A percentile compares a stretch with the other conserved stretches of the same genome.
Evolutionary conservation across 2,329 filamentous ascomycete species (phyloP).

Genomic region (Colletotrichum tanaceti): DNA sequence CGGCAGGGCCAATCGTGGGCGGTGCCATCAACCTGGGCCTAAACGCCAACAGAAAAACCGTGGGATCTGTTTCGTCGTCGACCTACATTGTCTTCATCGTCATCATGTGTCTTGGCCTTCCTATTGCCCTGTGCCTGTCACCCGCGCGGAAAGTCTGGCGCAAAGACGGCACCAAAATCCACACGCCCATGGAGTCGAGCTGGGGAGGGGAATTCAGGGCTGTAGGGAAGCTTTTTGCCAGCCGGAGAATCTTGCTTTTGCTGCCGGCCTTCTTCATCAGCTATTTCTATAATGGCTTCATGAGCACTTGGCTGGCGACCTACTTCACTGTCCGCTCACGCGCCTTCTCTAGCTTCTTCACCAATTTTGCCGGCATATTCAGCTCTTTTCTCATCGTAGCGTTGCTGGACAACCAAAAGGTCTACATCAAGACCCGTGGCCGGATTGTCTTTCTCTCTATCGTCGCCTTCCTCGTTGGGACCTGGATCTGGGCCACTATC

Average conservation of each 20-base stretch:
- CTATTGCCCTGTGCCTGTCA: slow-evolving; percentile 70
- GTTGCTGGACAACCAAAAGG: slow-evolving; percentile 21
- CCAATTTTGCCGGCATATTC: slow-evolving; percentile 30
- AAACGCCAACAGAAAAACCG: slow-evolving; percentile 64
- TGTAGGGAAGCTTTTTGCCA: slow-evolving; percentile 12
- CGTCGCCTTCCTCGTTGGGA: slow-evolving; percentile 9
- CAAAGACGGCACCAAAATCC: slow-evolving; percentile 69
- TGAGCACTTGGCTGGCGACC: slow-evolving; percentile 30
- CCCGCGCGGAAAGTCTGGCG: slow-evolving; percentile 69
- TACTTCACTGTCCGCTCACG: slow-evolving; percentile 28
- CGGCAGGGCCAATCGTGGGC: slow-evolving; percentile 59
- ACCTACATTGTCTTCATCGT: slow-evolving; percentile 76
- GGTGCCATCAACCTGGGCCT: slow-evolving; percentile 75
- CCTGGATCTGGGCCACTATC: slow-evolving; percentile 24
- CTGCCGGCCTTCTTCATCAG: slow-evolving; percentile 28
- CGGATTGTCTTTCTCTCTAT: slow-evolving; percentile 24
- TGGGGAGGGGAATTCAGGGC: slow-evolving; percentile 23
- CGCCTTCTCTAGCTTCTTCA: slow-evolving; percentile 25
- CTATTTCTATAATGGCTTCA: slow-evolving; percentile 28
- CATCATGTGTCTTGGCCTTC: slow-evolving; percentile 69
- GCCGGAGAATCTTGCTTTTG: slow-evolving; percentile 21
- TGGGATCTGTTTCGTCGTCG: slow-evolving; percentile 72
- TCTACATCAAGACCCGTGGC: slow-evolving; percentile 25
- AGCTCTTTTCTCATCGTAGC: slow-evolving; percentile 21
- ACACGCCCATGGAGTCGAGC: slow-evolving; percentile 39